These are phyloP conservation scores for Cytospora piceicola DNA, from an alignment of 2,329 filamentous ascomycete genomes.

Conservation along the genomic window DNA sequence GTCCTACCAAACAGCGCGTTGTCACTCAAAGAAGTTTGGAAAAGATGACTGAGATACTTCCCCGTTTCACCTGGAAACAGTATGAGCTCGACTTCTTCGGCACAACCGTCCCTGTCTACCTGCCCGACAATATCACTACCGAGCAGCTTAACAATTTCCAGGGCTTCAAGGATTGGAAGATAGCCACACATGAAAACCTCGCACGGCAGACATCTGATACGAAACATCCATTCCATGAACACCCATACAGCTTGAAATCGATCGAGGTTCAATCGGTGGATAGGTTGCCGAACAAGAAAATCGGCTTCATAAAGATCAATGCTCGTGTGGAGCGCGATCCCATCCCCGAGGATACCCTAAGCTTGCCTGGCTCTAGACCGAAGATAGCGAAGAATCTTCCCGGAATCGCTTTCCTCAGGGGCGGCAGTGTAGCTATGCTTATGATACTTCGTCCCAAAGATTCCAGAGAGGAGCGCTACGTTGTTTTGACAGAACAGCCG, in stretches of 20 bases:
- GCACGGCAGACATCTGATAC: constrained; percentile 45
- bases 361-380: background rate
- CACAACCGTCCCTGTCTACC: background rate
- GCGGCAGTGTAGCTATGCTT: constrained; percentile 64
- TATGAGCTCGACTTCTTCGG: constrained; percentile 9
- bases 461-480: constrained; percentile 54
- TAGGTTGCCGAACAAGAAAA: constrained; percentile 47
- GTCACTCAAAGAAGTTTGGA: background rate
- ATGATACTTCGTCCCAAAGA: constrained; percentile 60
- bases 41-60: background rate
- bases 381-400: constrained; percentile 44
- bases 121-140: background rate
- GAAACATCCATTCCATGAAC: constrained; percentile 56
- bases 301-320: constrained; percentile 62
- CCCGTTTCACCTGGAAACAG: background rate
- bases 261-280: constrained; percentile 60
- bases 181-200: constrained; percentile 52
- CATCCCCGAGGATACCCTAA: background rate
- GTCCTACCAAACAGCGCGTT: background rate
- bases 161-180: constrained; percentile 51
- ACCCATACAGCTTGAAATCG: constrained; percentile 56
- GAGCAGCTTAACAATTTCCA: background rate
- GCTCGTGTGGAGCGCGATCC: constrained; percentile 43
- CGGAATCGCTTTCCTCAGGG: constrained; percentile 59
- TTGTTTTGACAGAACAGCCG: constrained; percentile 62